Base-by-base conservation (phyloP, 768 basidiomycete genomes). In the Baorangia bicolor region DNA sequence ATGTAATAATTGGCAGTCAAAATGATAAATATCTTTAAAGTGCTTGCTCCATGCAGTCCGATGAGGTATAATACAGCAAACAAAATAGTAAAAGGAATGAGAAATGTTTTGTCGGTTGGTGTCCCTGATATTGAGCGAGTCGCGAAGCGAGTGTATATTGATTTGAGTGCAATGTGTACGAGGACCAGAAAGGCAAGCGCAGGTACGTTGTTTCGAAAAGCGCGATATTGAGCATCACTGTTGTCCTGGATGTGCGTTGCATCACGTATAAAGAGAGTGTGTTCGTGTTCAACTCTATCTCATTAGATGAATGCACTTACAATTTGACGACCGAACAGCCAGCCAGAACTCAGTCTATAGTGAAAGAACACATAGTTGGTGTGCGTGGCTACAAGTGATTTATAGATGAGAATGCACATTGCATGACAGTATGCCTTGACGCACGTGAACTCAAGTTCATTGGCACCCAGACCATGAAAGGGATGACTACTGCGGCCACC, bases 171-270 rank as follows among this genome's bases (percentile, higher is more conserved):
- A 20, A 94, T 73, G 67, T 88, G 89, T n/a, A 78, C 63, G 27
- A 73, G 55, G 16, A 76, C 73, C 28, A 90, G 75, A 39, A 68
- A 39, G 35, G 64, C 25, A 5, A 98, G 79, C 6, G 85, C 70
- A 6, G 87, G 82, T 43, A 98, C 67, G 67, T 94, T 92, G 62
- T 81, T 78, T 37, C 97, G 83, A 72, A 99, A 97, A 4, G 85
- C 81, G 25, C 88, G 88, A 68, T 94, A 98, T 75, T 98, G 97
- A 0, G 79, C 75, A 65, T 98, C 97, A 59, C 91, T 93, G 66
- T 88, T 91, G 71, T 99, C 97, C 96, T 98, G 59, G 11, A 34
- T 45, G 35, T n/a, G 33, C 2, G 28, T 47, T 39, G 27, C 10
- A 44, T 35, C 34, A 25, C 13, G 23, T n/a, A 49, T 51, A 52